Base-by-base conservation (phyloP, 805 yeast species). In the Spathaspora girioi region DNA sequence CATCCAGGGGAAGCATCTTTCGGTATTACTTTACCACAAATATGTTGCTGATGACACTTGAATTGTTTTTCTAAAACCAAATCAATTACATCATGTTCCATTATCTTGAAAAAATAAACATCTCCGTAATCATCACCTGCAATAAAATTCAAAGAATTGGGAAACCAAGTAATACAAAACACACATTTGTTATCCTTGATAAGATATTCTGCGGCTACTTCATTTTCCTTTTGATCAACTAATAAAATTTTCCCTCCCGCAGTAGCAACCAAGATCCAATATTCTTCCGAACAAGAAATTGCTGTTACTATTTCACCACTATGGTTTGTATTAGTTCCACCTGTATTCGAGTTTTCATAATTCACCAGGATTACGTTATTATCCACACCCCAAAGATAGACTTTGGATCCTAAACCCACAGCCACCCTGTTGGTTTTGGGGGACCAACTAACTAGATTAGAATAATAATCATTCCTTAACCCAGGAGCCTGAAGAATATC, bases 401-500 rank as follows among this genome's bases (percentile, higher is more conserved):
- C 84, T 4, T 76, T 67, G 3, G 71, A 59, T 0, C 82, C 84
- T 31, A 89, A 68, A 0, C 92, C 97, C 1, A 89, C 89, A 0
- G 85, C 84, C 0, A 89, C 69, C 20, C 70, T 71, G 42, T 74
- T 75, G 1, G 81, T 67, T 14, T 57, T 58, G 7, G 61, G 62
- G 0, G 91, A 82, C 96, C 96, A 89, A 5, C 89, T 79, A 0
- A 89, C 78, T 50, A 87, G 70, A 60, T 87, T 87, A 1, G 89
- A 78, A 65, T 89, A 90, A 61, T 84, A 89, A 63, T 90, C 96
- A 64, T 88, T 85, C 54, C 86, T 70, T 49, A 89, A 65, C 2
- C 82, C 82, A 0, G 91, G 91, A 0, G 94, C 92, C 41, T 65
- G 67, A n/a, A 67, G 52, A 15, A 62, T 52, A 40, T 53, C 57